phyloP scores from a whole-genome alignment of 495 filamentous ascomycete species.

The Hypoxylon cercidicola region DNA sequence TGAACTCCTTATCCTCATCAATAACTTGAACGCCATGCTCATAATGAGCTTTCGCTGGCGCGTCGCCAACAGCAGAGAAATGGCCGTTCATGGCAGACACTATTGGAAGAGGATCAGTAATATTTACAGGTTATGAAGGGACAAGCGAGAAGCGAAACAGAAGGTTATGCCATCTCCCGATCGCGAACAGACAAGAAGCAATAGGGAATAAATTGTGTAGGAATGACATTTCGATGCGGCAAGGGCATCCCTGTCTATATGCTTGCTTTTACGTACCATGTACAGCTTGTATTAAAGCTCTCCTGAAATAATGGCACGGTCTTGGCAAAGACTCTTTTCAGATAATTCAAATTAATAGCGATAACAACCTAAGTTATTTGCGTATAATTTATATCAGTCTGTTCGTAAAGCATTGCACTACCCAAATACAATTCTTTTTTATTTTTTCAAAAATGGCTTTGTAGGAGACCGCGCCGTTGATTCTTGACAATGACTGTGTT shows the following conservation, averaged over 20 bases:
- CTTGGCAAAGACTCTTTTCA: slow-evolving; percentile 8
- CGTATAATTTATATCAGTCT: too few relatives aligned
- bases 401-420: too few relatives aligned
- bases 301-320: slow-evolving; percentile 6
- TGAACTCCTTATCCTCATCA: slow-evolving; percentile 95
- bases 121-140: slow-evolving; percentile 35
- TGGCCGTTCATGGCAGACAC: slow-evolving; percentile 78
- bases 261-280: too few relatives aligned
- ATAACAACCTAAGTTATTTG: too few relatives aligned
- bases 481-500: too few relatives aligned
- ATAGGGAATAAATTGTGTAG: slow-evolving; percentile 35
- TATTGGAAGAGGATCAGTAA: slow-evolving; percentile 20
- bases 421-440: too few relatives aligned
- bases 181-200: not conserved
- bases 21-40: slow-evolving; percentile 97
- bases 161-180: not conserved
- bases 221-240: slow-evolving; percentile 35
- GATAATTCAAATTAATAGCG: too few relatives aligned
- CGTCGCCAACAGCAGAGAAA: slow-evolving; percentile 80
- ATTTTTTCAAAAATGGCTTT: too few relatives aligned
- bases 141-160: slow-evolving; percentile 4
- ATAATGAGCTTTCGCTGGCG: slow-evolving; percentile 73
- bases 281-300: too few relatives aligned
- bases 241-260: slow-evolving; percentile 37
- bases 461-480: too few relatives aligned